Evolutionary conservation across 345 rosid genomes (phyloP), one percentile per base, ranked within the genome.

Genomic region (Citrus inodora): DNA sequence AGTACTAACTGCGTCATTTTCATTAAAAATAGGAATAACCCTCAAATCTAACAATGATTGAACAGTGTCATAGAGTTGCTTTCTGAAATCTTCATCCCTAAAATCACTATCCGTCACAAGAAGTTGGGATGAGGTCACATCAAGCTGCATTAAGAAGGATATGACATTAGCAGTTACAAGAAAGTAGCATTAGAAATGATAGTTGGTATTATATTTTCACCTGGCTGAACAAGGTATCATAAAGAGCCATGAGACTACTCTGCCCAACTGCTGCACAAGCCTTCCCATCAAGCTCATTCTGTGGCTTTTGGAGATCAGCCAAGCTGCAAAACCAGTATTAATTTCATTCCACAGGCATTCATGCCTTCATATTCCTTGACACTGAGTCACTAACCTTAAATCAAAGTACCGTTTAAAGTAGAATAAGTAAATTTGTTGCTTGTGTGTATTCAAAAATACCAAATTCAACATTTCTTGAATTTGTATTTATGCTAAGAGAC

Each of bases 251-350:
- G 64, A 87, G 86, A 78, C 87, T 79, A 70, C 72, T 87, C 78
- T 89, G 92, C 38, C 90, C 92, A 75, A 89, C 90, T 73, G 92
- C 92, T 3, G 92, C 90, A 70, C 89, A 87, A 13, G 88, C 92
- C 83, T 89, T 89, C 63, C 92, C 92, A 73, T 86, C 88, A 67
- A 87, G 72, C 56, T 89, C 92, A 53, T 3, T 24, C 77, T 85
- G 90, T 25, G 87, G 89, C 63, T 87, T 87, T 71, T 89, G 92
- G 73, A 89, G 92, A 83, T 89, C 92, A 75, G 87, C 87, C 69
- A 89, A 82, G 76, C 92, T 89, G 78, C 71, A 81, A 73, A 72
- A 75, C 61, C 65, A 59, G 76, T 4, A 74, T 28, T 38, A 53
- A 59, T 46, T 25, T 33, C 61, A 46, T 60, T 13, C 68, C 21